Percentiles rank a stretch among this genome's conserved stretches.
Evolutionary conservation across 2,329 filamentous ascomycete species (phyloP).

Genomic region (Nakataea oryzae): DNA sequence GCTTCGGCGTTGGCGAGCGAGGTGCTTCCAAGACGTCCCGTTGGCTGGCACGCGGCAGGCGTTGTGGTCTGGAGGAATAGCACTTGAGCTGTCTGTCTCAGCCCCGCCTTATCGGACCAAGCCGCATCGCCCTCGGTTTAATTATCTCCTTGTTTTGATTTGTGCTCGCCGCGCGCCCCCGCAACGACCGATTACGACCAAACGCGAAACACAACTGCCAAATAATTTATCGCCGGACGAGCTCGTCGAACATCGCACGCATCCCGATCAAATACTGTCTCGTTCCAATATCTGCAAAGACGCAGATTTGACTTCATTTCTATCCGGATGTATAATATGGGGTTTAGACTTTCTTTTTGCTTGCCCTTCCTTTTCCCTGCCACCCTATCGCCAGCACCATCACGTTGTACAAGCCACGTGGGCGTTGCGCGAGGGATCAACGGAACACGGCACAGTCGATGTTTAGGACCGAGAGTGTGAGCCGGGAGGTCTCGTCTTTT

Average conservation of each 20-base stretch:
- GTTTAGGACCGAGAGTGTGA: not conserved
- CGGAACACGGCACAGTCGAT: not conserved
- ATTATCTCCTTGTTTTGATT: not conserved
- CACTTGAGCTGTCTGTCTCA: not conserved
- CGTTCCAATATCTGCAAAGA: not conserved
- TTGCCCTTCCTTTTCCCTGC: not conserved
- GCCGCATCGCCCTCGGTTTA: not conserved
- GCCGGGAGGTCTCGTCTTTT: not conserved
- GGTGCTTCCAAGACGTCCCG: no score
- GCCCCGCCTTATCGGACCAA: not conserved
- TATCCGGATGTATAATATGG: slow-evolving; percentile 11
- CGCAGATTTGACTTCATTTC: slow-evolving; percentile 15
- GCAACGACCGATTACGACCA: slow-evolving; percentile 1
- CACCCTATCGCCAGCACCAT: not conserved
- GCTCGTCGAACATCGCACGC: not conserved
- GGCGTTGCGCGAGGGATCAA: not conserved
- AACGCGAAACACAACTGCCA: not conserved
- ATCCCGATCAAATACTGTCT: not conserved
- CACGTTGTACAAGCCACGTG: not conserved
- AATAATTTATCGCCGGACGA: not conserved
- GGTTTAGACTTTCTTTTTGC: slow-evolving; percentile 13
- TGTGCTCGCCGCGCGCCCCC: no score
- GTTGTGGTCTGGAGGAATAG: not conserved
- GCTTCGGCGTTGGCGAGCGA: no score
- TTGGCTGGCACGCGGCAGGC: no score